Conservation (phyloP, 345 rosid genomes). For the Hevea brasiliensis region DNA sequence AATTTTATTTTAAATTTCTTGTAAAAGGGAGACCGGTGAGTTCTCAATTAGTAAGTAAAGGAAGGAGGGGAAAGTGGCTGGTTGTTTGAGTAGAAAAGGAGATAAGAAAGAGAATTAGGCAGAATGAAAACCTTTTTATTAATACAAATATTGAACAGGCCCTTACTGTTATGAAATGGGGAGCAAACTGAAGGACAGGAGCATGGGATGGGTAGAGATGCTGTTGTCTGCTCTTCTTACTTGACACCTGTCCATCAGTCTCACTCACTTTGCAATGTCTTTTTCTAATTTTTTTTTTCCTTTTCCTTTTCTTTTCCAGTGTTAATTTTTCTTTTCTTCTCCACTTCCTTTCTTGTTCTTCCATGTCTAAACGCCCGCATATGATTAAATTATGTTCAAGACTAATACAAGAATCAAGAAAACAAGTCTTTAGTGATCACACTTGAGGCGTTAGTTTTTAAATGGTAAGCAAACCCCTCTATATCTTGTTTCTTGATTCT, state of each 20-base stretch:
- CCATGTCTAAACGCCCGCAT: slow-evolving; percentile 17
- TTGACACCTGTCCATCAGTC: slow-evolving; percentile 46
- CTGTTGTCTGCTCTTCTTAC: slow-evolving; percentile 40
- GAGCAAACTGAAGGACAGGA: slow-evolving; percentile 1
- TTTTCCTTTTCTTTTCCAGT: not conserved
- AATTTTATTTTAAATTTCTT: too few species aligned
- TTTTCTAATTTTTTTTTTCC: not conserved
- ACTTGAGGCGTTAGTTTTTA: slow-evolving; percentile 20
- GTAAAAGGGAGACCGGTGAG: too few species aligned
- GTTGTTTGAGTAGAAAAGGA: too few species aligned
- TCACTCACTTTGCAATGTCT: slow-evolving; percentile 4
- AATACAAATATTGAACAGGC: too few species aligned
- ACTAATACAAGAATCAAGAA: slow-evolving; percentile 3
- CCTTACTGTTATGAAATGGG: not conserved
- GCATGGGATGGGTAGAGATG: slow-evolving; percentile 45
- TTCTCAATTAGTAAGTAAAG: too few species aligned
- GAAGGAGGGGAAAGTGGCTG: too few species aligned
- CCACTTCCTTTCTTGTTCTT: slow-evolving; percentile 14
- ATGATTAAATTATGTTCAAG: not conserved
- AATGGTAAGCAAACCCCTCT: slow-evolving; percentile 27
- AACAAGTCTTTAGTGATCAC: not conserved
- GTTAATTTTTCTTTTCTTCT: not conserved
- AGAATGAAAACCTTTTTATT: too few species aligned
- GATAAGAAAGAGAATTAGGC: too few species aligned
- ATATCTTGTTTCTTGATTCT: slow-evolving; percentile 21